phyloP scores from a whole-genome alignment of 2,329 filamentous ascomycete genomes.

The Cytospora piceae region DNA sequence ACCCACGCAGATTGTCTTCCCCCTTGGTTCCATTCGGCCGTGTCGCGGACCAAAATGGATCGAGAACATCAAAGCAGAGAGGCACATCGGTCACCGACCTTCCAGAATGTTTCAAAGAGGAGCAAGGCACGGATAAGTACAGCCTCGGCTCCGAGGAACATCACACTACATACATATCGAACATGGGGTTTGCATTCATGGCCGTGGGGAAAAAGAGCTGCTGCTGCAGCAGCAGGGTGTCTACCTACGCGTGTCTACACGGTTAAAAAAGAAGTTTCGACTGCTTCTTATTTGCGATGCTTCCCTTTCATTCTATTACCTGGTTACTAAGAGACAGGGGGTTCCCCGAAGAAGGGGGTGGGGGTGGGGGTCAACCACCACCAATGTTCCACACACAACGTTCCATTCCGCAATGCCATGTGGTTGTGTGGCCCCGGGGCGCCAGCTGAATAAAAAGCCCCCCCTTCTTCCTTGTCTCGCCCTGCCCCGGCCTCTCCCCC shows the following conservation, averaged over 20 bases:
- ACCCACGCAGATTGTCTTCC: no score
- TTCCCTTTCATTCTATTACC: no score
- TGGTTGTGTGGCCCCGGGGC: constrained; percentile 4
- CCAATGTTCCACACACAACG: not conserved
- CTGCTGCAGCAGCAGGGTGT: not conserved
- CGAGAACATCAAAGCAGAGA: not conserved
- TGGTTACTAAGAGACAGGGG: no score
- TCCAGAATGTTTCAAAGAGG: not conserved
- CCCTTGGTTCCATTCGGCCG: not conserved
- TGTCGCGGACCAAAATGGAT: not conserved
- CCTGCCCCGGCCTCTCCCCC: not conserved
- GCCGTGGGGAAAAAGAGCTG: not conserved
- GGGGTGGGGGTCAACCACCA: not conserved
- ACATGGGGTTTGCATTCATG: not conserved
- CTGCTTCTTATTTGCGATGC: not conserved
- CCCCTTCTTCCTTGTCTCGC: not conserved
- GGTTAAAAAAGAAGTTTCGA: not conserved
- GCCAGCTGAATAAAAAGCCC: not conserved
- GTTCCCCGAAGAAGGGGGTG: no score
- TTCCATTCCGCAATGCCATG: constrained; percentile 19
- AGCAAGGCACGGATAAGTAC: no score
- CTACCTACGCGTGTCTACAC: not conserved
- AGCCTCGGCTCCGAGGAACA: not conserved
- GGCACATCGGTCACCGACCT: not conserved
- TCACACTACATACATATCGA: not conserved